A percentile compares a stretch with the other conserved stretches of the same genome.
Conservation (phyloP, 352 stramenopile species). For the Pythium dissotocum region DNA sequence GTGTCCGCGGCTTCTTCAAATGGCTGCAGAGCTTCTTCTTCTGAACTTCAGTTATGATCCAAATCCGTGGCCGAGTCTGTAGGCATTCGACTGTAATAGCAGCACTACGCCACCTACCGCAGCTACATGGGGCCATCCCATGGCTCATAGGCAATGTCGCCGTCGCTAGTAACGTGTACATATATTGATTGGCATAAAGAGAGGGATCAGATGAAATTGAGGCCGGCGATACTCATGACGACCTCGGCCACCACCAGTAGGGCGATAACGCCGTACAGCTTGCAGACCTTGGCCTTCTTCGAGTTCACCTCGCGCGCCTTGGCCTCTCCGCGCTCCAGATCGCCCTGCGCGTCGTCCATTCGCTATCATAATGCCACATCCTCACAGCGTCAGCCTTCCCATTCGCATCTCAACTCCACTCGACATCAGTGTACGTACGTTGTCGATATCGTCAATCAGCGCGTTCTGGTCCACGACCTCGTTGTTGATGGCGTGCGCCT, state of each 20-base stretch:
- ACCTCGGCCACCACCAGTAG: conserved; percentile 49
- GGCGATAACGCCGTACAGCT: conserved; percentile 74
- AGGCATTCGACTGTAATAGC: too few relatives aligned
- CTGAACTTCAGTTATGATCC: too few relatives aligned
- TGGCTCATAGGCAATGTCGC: too few relatives aligned
- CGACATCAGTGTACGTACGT: conserved; percentile 40
- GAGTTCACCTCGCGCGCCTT: conserved; percentile 67
- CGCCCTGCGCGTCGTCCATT: conserved; percentile 32
- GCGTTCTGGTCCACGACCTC: conserved; percentile 83
- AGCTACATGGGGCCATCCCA: neutral
- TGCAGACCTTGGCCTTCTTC: conserved; percentile 82
- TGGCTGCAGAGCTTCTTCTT: too few relatives aligned
- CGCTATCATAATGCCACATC: conserved; percentile 14
- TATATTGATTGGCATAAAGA: conserved; percentile 4
- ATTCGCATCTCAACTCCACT: neutral
- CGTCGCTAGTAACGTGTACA: neutral
- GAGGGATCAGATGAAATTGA: conserved; percentile 21
- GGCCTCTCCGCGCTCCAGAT: conserved; percentile 66
- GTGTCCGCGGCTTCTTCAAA: too few relatives aligned
- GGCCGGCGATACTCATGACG: conserved; percentile 21
- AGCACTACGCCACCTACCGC: too few relatives aligned
- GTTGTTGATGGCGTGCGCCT: conserved; percentile 81
- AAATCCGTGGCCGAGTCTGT: too few relatives aligned
- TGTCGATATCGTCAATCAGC: conserved; percentile 79
- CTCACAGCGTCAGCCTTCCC: neutral